Evolutionary conservation across 805 yeast species (phyloP).

Genomic region (Zygotorulaspora florentina): DNA sequence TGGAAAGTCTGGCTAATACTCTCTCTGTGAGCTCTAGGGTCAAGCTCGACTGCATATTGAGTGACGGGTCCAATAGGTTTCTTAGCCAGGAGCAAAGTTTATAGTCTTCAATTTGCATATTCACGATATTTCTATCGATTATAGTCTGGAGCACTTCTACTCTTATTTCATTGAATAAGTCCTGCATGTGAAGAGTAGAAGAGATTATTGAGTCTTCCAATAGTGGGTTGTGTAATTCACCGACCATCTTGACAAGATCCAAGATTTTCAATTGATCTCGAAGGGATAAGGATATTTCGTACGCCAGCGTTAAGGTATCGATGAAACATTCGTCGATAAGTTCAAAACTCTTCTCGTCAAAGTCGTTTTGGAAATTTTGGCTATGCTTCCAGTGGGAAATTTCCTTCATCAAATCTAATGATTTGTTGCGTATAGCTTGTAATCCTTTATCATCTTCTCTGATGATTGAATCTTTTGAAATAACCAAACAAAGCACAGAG

Average conservation of each 20-base stretch:
- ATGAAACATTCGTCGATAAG: slow-evolving; percentile 21
- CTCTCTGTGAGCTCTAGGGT: slow-evolving; percentile 3
- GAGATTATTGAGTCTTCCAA: slow-evolving; percentile 27
- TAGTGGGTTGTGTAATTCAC: slow-evolving; percentile 11
- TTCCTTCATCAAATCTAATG: slow-evolving; percentile 6
- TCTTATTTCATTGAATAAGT: slow-evolving; percentile 19
- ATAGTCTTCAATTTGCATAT: slow-evolving; percentile 9
- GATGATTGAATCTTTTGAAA: slow-evolving; percentile 4
- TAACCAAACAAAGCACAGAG: slow-evolving; percentile 16
- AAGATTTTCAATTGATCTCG: slow-evolving; percentile 22
- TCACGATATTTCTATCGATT: slow-evolving; percentile 25
- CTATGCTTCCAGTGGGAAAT: slow-evolving; percentile 10
- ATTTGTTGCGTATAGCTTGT: slow-evolving; percentile 2
- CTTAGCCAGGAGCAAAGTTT: slow-evolving; percentile 33
- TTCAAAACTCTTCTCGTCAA: slow-evolving; percentile 12
- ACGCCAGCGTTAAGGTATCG: slow-evolving; percentile 23
- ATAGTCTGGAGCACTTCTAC: slow-evolving; percentile 18
- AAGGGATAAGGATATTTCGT: slow-evolving; percentile 25
- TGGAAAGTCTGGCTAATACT: slow-evolving; percentile 5
- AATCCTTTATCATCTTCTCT: slow-evolving; percentile 1
- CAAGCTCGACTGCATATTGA: background rate
- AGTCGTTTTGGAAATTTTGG: slow-evolving; percentile 7
- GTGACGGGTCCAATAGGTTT: slow-evolving; percentile 17
- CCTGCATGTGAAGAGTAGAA: slow-evolving; percentile 10
- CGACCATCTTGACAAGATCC: slow-evolving; percentile 20